A percentile compares a stretch with the other conserved stretches of the same genome.
Conservation (phyloP, 306 rosid genomes). For the Inga laurina region DNA sequence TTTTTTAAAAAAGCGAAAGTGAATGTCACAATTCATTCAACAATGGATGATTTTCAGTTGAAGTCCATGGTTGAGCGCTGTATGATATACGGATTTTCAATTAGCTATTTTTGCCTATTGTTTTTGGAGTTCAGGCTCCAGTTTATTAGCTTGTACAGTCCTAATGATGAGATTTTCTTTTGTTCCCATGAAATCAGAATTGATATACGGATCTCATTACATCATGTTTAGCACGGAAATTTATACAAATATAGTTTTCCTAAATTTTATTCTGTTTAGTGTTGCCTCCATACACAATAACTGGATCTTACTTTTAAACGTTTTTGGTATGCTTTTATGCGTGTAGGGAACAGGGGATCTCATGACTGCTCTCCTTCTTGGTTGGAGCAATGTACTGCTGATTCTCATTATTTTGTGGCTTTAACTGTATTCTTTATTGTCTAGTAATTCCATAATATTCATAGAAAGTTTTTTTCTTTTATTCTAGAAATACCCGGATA, state of each 20-base stretch:
- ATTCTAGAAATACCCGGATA: conserved; percentile 71
- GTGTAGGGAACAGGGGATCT: conserved; percentile 94
- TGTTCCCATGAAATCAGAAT: background rate
- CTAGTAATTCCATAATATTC: conserved; percentile 15
- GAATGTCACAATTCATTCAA: background rate
- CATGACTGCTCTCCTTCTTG: conserved; percentile 85
- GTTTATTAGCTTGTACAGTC: background rate
- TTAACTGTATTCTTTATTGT: conserved; percentile 16
- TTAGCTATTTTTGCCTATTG: background rate
- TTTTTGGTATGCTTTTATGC: conserved; percentile 20
- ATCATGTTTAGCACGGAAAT: background rate
- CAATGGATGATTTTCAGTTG: conserved; percentile 12
- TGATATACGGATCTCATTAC: background rate
- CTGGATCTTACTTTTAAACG: background rate
- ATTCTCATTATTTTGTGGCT: conserved; percentile 23
- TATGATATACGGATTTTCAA: conserved; percentile 19
- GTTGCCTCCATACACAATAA: conserved; percentile 5
- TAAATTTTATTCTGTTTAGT: background rate
- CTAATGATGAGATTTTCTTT: background rate
- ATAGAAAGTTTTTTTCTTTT: conserved; percentile 13
- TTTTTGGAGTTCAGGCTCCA: background rate
- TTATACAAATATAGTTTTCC: background rate
- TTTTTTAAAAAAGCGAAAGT: background rate
- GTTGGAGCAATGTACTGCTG: conserved; percentile 86
- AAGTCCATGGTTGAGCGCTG: background rate